These are phyloP conservation scores for Dispira simplex DNA, from an alignment of 192 early-diverging fungal genomes.

Conservation along the genomic window DNA sequence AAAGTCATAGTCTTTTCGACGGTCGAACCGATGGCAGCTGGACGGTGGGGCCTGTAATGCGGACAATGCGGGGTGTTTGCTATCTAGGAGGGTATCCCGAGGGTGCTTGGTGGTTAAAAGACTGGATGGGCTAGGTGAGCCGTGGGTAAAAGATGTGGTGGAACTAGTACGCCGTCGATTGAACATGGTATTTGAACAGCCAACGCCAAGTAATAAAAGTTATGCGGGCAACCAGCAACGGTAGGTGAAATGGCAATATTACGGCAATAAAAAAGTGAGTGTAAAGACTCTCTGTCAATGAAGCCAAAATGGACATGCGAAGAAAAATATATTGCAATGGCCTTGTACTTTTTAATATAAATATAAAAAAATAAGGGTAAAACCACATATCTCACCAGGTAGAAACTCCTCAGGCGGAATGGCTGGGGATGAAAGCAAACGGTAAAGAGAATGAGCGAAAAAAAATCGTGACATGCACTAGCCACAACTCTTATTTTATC, in stretches of 20 bases:
- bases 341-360: too few species aligned
- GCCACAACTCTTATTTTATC: too few species aligned
- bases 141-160: background rate
- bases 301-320: background rate
- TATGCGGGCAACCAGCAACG: background rate
- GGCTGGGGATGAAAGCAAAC: too few species aligned
- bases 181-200: background rate
- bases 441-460: too few species aligned
- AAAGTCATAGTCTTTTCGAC: slow-evolving; percentile 12
- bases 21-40: slow-evolving; percentile 10
- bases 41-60: background rate
- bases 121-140: background rate
- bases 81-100: background rate
- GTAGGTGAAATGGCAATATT: background rate
- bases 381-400: too few species aligned
- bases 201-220: background rate
- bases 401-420: too few species aligned
- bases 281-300: background rate
- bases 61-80: background rate
- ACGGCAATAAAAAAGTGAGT: background rate
- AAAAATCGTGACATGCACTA: too few species aligned
- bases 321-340: background rate
- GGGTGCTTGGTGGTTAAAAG: background rate
- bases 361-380: too few species aligned
- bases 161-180: background rate